These are phyloP conservation scores for Penicillium ochrochloron DNA, from an alignment of 495 filamentous ascomycete species.

Conservation along the genomic window DNA sequence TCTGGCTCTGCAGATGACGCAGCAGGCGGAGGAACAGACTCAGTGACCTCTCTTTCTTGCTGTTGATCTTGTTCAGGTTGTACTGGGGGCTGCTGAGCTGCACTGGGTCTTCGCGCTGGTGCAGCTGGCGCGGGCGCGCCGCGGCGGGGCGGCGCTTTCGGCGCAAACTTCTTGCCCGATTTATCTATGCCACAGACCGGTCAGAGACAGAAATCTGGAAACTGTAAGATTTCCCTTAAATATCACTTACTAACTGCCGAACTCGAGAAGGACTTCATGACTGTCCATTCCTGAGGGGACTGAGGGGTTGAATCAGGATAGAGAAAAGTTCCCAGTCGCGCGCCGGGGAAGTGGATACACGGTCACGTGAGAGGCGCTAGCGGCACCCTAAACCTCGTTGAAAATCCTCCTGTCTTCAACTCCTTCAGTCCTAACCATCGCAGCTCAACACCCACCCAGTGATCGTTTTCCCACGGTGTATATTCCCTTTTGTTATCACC, in stretches of 20 bases:
- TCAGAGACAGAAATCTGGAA: constrained; percentile 8
- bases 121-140: constrained; percentile 40
- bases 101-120: constrained; percentile 45
- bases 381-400: constrained; percentile 38
- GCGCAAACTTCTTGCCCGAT: constrained; percentile 60
- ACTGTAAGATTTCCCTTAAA: neutral
- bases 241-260: constrained; percentile 59
- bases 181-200: constrained; percentile 44
- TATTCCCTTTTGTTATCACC: neutral
- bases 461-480: constrained; percentile 17
- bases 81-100: constrained; percentile 39
- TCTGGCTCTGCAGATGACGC: constrained; percentile 31
- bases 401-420: constrained; percentile 50
- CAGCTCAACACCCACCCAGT: constrained; percentile 28
- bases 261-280: constrained; percentile 60
- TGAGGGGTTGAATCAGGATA: constrained; percentile 18
- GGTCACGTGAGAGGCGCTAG: constrained; percentile 47
- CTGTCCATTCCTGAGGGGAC: constrained; percentile 30
- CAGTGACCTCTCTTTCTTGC: constrained; percentile 29
- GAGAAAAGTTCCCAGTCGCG: constrained; percentile 22
- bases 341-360: constrained; percentile 18
- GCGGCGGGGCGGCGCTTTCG: constrained; percentile 55
- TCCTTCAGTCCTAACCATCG: constrained; percentile 35
- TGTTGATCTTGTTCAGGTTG: constrained; percentile 42
- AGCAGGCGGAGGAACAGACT: constrained; percentile 25